These are phyloP conservation scores for Solanum hybrid DNA, from an alignment of 305 asterid genomes.

Conservation along the genomic window DNA sequence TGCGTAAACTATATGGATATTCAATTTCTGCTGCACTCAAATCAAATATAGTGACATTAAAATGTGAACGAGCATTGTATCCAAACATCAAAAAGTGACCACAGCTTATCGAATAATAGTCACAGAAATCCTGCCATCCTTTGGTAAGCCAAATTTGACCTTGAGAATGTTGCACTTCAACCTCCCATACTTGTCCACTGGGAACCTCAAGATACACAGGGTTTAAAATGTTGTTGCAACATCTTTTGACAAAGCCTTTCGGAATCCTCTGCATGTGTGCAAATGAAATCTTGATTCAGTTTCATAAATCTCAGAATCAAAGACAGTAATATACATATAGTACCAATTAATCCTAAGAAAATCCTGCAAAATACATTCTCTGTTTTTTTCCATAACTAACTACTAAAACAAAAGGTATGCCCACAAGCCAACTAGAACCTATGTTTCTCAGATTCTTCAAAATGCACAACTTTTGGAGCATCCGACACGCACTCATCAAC, in stretches of 20 bases:
- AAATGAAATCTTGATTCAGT: not conserved
- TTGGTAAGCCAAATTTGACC: not conserved
- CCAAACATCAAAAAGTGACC: not conserved
- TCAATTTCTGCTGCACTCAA: slow-evolving; percentile 15
- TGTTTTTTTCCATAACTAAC: not conserved
- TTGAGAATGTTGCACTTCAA: not conserved
- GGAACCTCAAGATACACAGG: not conserved
- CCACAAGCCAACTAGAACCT: not conserved
- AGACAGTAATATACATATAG: not conserved
- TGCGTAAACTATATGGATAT: not conserved
- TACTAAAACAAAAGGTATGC: not conserved
- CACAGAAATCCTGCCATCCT: not conserved
- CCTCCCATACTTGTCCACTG: not conserved
- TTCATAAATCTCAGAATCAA: not conserved
- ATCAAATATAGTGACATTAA: slow-evolving; percentile 26
- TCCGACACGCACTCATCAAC: not conserved
- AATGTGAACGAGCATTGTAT: not conserved
- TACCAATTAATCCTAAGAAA: not conserved
- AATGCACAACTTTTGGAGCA: not conserved
- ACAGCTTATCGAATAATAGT: not conserved
- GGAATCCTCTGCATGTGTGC: not conserved
- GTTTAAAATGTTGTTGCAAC: not conserved
- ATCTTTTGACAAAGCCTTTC: not conserved
- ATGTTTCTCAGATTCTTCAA: not conserved
- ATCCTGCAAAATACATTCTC: not conserved